phyloP scores from a whole-genome alignment of 495 filamentous ascomycete genomes.

The Xanthoparmelia taractica region DNA sequence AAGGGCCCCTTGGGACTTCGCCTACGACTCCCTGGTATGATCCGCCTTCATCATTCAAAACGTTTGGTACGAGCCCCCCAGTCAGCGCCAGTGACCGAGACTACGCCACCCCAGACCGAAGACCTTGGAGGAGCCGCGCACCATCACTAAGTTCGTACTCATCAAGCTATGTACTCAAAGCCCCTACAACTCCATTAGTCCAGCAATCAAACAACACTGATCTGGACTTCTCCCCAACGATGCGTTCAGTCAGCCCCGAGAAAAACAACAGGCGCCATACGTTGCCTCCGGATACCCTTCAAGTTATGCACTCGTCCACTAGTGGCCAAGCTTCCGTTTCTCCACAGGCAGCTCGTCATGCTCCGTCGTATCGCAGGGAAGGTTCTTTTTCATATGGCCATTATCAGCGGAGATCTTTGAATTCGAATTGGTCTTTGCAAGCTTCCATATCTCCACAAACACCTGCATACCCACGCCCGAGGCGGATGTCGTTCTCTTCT shows the following conservation, averaged over 20 bases:
- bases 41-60: constrained; percentile 21
- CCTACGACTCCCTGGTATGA: constrained; percentile 46
- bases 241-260: constrained; percentile 35
- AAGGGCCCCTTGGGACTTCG: constrained; percentile 33
- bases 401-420: constrained; percentile 65
- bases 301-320: constrained; percentile 37
- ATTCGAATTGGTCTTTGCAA: constrained; percentile 51
- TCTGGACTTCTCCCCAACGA: constrained; percentile 52
- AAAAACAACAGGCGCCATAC: constrained; percentile 51
- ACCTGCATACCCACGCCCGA: constrained; percentile 46
- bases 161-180: constrained; percentile 75
- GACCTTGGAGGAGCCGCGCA: constrained; percentile 33
- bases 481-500: constrained; percentile 65
- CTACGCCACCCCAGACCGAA: constrained; percentile 19
- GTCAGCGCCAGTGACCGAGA: constrained; percentile 4
- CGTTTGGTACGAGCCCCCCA: neutral
- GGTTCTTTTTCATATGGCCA: constrained; percentile 56
- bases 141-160: constrained; percentile 70
- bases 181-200: constrained; percentile 86
- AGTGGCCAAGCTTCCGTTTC: constrained; percentile 19
- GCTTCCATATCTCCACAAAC: constrained; percentile 54
- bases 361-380: constrained; percentile 42
- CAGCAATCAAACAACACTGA: constrained; percentile 86
- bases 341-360: constrained; percentile 15
- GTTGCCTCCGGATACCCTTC: constrained; percentile 50